Conservation (phyloP, 352 stramenopile genomes). For the Pythium graminicola region DNA sequence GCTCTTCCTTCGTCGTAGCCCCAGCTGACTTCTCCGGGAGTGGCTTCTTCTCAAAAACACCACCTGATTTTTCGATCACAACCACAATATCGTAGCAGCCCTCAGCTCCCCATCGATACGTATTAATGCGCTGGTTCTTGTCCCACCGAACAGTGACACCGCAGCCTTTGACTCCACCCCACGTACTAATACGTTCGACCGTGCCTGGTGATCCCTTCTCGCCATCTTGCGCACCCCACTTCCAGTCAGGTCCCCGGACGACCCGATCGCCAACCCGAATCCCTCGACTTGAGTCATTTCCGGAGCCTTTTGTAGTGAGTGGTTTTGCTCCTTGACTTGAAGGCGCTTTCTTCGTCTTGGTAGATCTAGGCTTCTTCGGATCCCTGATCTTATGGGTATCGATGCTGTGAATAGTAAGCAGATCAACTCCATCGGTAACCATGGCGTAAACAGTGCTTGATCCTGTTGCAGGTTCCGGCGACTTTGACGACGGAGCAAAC, state of each 20-base stretch:
- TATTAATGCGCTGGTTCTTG: slow-evolving; percentile 80
- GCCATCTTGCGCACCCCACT: slow-evolving; percentile 76
- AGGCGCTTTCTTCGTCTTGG: slow-evolving; percentile 1
- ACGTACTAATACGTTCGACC: slow-evolving; percentile 71
- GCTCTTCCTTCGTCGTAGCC: slow-evolving; percentile 8
- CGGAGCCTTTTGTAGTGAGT: neutral
- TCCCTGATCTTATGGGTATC: slow-evolving; percentile 41
- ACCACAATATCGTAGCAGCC: slow-evolving; percentile 70
- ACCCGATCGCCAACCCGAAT: slow-evolving; percentile 67
- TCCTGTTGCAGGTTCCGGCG: slow-evolving; percentile 30
- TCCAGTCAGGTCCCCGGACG: slow-evolving; percentile 69
- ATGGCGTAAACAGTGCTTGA: slow-evolving; percentile 69
- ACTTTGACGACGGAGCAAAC: slow-evolving; percentile 35
- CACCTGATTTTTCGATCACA: slow-evolving; percentile 47
- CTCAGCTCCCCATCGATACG: slow-evolving; percentile 74
- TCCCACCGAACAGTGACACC: slow-evolving; percentile 77
- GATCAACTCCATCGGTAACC: slow-evolving; percentile 48
- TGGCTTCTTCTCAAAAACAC: slow-evolving; percentile 40
- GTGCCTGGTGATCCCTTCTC: slow-evolving; percentile 53
- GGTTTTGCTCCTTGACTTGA: slow-evolving; percentile 6
- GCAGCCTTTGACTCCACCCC: slow-evolving; percentile 66
- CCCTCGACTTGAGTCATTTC: slow-evolving; percentile 2
- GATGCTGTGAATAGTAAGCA: slow-evolving; percentile 62
- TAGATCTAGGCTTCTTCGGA: slow-evolving; percentile 15
- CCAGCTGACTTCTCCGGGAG: slow-evolving; percentile 29